Conservation (phyloP, 1,284 basidiomycete genomes). For the Taiwanofungus camphoratus region DNA sequence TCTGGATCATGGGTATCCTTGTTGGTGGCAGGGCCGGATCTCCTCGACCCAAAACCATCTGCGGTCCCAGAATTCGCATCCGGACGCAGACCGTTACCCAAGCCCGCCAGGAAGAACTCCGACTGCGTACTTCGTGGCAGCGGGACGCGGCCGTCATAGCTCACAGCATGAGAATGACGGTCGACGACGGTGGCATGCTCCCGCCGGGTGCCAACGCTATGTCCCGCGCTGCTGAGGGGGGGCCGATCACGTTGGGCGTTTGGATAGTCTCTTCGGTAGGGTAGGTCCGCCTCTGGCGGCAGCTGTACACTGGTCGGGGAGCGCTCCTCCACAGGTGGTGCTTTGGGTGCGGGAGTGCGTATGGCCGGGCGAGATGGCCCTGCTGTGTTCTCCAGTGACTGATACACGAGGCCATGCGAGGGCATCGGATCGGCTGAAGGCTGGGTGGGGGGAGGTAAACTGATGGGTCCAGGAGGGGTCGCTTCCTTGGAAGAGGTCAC, state of each 20-base stretch:
- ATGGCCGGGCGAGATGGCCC: slow-evolving; percentile 1
- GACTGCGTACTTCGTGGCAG: background rate
- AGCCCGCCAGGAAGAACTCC: background rate
- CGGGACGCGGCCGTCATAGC: background rate
- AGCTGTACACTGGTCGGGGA: slow-evolving; percentile 1
- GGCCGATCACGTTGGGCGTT: background rate
- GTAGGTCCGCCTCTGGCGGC: no score
- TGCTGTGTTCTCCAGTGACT: background rate
- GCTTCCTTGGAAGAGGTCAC: no score
- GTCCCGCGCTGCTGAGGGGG: background rate
- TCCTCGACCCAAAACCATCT: background rate
- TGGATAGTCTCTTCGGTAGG: background rate
- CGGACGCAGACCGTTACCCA: background rate
- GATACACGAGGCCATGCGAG: background rate
- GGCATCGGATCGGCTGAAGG: no score
- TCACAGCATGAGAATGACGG: slow-evolving; percentile 1
- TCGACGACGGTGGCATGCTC: background rate
- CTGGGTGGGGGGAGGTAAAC: background rate
- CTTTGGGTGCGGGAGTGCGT: background rate
- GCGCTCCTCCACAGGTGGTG: background rate
- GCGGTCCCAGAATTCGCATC: background rate
- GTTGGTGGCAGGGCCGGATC: no score
- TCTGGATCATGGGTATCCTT: no score
- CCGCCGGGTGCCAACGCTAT: background rate
- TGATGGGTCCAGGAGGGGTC: slow-evolving; percentile 1